Evolutionary conservation across 176 grass and related monocot species (phyloP), one percentile per base, ranked within the genome.

Genomic region (Hsuehochloa calcarea): DNA sequence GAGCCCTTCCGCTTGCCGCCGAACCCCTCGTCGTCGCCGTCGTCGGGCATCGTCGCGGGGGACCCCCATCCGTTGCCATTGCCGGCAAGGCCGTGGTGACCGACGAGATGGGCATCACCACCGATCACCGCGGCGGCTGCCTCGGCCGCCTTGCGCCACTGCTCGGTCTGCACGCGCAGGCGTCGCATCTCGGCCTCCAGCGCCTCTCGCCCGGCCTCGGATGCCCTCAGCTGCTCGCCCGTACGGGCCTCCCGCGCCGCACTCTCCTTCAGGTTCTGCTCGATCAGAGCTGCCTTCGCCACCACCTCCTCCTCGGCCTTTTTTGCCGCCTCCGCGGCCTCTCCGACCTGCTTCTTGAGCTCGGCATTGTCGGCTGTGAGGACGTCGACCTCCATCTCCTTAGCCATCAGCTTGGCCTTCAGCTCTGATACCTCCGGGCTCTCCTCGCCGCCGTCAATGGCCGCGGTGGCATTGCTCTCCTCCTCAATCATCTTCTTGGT

Each of bases 91-190:
- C 49, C 60, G 43, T 80, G 84, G 65, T 89, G 89, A 0, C 91
- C 81, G 14, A 78, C 60, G 73, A 91, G 68, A 20, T 82, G 85
- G 22, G 68, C 79, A 1, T 94, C 92, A 23, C 90, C 93, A 12
- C 83, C 92, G 79, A 97, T 84, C 41, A 93, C 88, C 4, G 93
- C 87, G 4, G 95, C 90, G 1, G 95, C 95, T 0, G 89, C 91
- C 85, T 97, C 95, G 0, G 95, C 95, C 0, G 95, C 95, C 87
- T 97, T 97, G 54, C 95, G 90, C 95, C 95, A 97, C 14, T 97
- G 95, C 80, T 95, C 93, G 19, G 87, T 95, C 79, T 97, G 95
- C 82, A 97, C 90, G 46, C 87, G 90, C 82, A 97, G 88, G 67
- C 91, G 87, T 61, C 89, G 80, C 95, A 97, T 84, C 88, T 97